Conservation (phyloP, 768 basidiomycete species). For the Boletus tomentosulus region DNA sequence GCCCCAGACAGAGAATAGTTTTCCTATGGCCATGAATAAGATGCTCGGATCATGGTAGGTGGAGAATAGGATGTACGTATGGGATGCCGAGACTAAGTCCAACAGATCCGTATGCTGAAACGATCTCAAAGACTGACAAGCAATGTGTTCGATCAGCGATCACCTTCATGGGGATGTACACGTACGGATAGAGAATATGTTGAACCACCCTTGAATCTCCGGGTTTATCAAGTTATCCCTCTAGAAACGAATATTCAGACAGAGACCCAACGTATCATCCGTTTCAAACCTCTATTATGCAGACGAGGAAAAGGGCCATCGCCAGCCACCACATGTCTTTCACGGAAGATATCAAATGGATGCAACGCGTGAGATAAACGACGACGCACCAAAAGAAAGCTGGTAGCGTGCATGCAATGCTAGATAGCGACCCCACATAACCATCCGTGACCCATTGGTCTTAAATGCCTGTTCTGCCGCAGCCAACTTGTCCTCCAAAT, state of each 20-base stretch:
- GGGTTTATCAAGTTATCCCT: constrained; percentile 53
- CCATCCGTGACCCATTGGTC: constrained; percentile 45
- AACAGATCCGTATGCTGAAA: constrained; percentile 85
- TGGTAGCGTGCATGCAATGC: constrained; percentile 82
- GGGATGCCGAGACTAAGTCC: constrained; percentile 88
- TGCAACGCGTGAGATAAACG: background rate
- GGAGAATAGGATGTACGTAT: constrained; percentile 44
- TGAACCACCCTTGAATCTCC: constrained; percentile 65
- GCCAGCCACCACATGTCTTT: constrained; percentile 96
- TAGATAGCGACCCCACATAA: constrained; percentile 73
- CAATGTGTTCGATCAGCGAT: background rate
- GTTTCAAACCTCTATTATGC: constrained; percentile 80
- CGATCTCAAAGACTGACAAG: constrained; percentile 71
- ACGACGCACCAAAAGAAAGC: constrained; percentile 75
- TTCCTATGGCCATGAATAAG: constrained; percentile 41
- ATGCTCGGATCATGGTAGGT: background rate
- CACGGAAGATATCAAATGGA: background rate
- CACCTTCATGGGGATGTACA: constrained; percentile 6
- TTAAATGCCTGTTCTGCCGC: constrained; percentile 43
- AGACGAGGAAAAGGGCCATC: constrained; percentile 79
- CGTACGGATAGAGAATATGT: constrained; percentile 75
- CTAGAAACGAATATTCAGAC: constrained; percentile 34
- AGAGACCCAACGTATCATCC: background rate
- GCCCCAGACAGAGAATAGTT: constrained; percentile 81
- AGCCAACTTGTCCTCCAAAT: constrained; percentile 45